Evolutionary conservation across 306 rosid species (phyloP).

Genomic region (Cucurbita moschata): DNA sequence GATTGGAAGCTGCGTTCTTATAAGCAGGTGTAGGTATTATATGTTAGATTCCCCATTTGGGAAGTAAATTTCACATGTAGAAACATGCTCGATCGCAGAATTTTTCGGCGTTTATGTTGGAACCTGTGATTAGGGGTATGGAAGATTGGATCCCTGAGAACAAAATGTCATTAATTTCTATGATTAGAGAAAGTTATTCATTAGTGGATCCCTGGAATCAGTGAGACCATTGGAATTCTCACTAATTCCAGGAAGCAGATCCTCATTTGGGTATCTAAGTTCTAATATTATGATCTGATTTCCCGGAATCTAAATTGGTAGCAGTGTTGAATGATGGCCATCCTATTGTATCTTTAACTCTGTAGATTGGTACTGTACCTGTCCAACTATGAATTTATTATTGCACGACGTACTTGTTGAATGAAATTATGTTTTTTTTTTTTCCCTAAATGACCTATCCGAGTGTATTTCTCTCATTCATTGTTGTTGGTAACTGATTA

Average conservation of each 20-base stretch:
- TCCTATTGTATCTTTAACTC: neutral
- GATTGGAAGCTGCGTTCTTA: neutral
- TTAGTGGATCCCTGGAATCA: neutral
- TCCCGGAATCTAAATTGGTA: neutral
- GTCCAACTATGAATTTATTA: neutral
- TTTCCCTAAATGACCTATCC: neutral
- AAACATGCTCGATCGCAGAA: neutral
- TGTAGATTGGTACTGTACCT: neutral
- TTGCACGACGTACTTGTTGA: neutral
- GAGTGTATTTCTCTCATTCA: neutral
- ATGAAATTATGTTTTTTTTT: neutral
- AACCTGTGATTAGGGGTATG: neutral
- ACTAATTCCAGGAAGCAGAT: neutral
- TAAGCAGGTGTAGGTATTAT: neutral
- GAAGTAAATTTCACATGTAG: neutral
- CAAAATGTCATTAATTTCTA: neutral
- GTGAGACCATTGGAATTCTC: neutral
- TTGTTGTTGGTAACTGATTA: slow-evolving; percentile 2
- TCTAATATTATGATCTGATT: neutral
- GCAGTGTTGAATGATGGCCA: neutral
- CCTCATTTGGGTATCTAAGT: neutral
- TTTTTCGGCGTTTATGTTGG: neutral
- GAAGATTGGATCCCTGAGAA: neutral
- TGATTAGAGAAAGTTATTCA: neutral
- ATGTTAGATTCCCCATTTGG: neutral